These are phyloP conservation scores for Leptosphaerulina australis DNA, from an alignment of 2,329 filamentous ascomycete species.

Conservation along the genomic window DNA sequence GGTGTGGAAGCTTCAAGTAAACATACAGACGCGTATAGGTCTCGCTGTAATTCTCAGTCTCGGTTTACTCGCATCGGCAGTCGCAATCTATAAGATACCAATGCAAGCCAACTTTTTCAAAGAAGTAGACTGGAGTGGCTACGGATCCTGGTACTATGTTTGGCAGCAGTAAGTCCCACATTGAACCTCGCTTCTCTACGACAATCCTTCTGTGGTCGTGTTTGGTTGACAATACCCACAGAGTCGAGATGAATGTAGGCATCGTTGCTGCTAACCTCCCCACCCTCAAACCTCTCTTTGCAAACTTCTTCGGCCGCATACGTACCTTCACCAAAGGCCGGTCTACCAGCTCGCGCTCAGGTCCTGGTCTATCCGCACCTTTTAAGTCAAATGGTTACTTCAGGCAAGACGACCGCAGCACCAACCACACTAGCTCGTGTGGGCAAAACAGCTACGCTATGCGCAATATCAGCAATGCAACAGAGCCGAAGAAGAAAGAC, in stretches of 20 bases:
- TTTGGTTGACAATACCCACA: too few relatives aligned
- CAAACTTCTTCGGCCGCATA: constrained; percentile 30
- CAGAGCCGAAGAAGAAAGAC: constrained; percentile 10
- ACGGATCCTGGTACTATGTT: constrained; percentile 35
- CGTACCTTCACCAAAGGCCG: constrained; percentile 29
- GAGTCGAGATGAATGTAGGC: constrained; percentile 42
- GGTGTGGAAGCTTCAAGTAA: constrained; percentile 51
- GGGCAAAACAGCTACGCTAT: constrained; percentile 14
- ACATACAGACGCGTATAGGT: constrained; percentile 49
- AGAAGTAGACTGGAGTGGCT: constrained; percentile 35
- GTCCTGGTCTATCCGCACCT: constrained; percentile 11
- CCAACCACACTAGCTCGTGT: not conserved
- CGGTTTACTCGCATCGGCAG: constrained; percentile 45
- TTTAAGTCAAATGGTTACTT: constrained; percentile 29
- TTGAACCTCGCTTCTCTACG: too few relatives aligned
- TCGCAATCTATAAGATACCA: constrained; percentile 31
- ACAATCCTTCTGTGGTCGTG: too few relatives aligned
- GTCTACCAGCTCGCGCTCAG: constrained; percentile 12
- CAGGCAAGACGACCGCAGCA: constrained; percentile 16
- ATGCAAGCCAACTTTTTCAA: constrained; percentile 40
- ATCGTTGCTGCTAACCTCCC: constrained; percentile 40
- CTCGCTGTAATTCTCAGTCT: constrained; percentile 44
- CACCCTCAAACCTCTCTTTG: constrained; percentile 37
- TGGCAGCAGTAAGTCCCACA: constrained; percentile 30
- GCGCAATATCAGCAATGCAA: constrained; percentile 20